Evolutionary conservation across 1,139 yeast genomes (phyloP), one percentile per base, ranked within the genome.

Genomic region (Debaryomyces coudertii): DNA sequence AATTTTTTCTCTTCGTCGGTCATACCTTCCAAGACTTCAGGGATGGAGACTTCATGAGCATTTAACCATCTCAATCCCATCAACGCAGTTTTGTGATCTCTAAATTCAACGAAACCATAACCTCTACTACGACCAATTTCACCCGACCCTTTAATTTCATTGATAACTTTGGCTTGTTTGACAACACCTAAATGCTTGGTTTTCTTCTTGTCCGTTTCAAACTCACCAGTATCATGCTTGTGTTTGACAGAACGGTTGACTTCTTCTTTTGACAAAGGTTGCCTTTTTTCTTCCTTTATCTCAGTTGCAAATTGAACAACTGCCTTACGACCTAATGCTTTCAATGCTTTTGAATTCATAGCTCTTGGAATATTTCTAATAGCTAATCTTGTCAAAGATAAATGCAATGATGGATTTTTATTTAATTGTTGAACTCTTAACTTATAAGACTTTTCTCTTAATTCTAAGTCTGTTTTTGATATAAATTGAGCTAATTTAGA

Each of bases 51-150:
- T 58, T 82, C 86, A 63, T 93, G 97, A 2, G 96, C 97, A 69
- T 93, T 93, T 65, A 93, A 78, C 97, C 97, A 95, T 73, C 99
- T 82, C 50, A 93, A 79, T 5, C 96, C 98, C 97, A 92, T 92
- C 53, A 93, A 77, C 1, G 99, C 99, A 51, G 87, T 68, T 66
- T 87, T 88, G 65, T 93, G 99, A 65, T 92, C 96, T 68, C 93
- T 83, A 66, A 79, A 90, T 68, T 95, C 99, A 45, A 93, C 70
- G 74, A 93, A 92, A 52, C 99, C 99, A 59, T 92, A 93, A 50
- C 99, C 99, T 73, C 98, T 84, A 63, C 95, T 85, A 69, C 99
- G 81, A 45, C 98, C 99, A 27, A 79, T 68, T 35, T 87, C 89
- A 24, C 95, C 95, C 11, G 95, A 77, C 1, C 90, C 95, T 63